Conservation (phyloP, 192 early-diverging fungal genomes). For the Coemansia interrupta region DNA sequence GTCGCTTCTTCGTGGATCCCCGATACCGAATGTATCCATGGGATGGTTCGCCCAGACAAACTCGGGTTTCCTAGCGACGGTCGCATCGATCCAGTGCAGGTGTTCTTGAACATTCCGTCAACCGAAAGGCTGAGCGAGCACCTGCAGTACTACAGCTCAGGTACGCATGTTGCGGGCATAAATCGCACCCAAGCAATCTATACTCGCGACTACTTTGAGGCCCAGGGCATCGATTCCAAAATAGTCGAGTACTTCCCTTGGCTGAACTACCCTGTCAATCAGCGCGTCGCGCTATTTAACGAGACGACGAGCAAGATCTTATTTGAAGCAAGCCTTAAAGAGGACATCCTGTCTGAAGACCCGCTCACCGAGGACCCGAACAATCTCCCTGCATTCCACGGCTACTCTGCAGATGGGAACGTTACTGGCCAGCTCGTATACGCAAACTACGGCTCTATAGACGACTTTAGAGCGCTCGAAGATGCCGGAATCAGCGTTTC, state of each 20-base stretch:
- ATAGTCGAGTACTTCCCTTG: slow-evolving; percentile 60
- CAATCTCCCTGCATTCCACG: slow-evolving; percentile 60
- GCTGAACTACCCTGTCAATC: slow-evolving; percentile 53
- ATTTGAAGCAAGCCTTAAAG: slow-evolving; percentile 57
- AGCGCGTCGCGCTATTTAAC: slow-evolving; percentile 53
- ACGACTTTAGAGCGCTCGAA: slow-evolving; percentile 54
- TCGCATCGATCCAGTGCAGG: slow-evolving; percentile 24
- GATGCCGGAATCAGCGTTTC: slow-evolving; percentile 39
- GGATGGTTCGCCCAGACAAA: neutral
- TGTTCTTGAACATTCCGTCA: slow-evolving; percentile 49
- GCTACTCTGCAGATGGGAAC: slow-evolving; percentile 57
- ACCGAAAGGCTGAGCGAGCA: slow-evolving; percentile 35
- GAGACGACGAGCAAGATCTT: slow-evolving; percentile 29
- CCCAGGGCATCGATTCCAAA: slow-evolving; percentile 53
- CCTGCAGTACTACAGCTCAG: slow-evolving; percentile 56
- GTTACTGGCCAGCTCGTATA: slow-evolving; percentile 62
- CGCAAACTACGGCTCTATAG: slow-evolving; percentile 59
- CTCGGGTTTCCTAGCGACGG: slow-evolving; percentile 4
- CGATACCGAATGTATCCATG: slow-evolving; percentile 3
- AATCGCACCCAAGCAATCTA: slow-evolving; percentile 51
- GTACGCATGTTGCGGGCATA: slow-evolving; percentile 56
- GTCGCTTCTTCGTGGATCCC: slow-evolving; percentile 9
- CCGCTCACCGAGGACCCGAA: slow-evolving; percentile 56
- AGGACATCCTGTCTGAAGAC: slow-evolving; percentile 61
- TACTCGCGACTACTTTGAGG: slow-evolving; percentile 51